Base-by-base conservation (phyloP, 1,284 basidiomycete species). In the Heimioporus retisporus region DNA sequence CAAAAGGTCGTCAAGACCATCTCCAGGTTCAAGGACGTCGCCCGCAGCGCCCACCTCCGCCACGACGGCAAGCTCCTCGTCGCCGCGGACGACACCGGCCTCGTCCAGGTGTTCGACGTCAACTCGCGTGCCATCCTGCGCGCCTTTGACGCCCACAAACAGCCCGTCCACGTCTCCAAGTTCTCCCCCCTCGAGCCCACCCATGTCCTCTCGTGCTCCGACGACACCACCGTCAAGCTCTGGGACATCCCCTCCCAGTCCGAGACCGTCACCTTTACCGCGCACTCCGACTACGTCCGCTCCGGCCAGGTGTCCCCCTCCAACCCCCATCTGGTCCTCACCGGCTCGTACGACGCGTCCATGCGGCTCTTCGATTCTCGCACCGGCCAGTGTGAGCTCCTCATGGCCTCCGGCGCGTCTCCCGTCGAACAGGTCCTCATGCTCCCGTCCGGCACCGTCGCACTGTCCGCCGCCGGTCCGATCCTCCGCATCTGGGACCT, bases 61-160 rank as follows among this genome's bases (percentile, higher is more conserved):
- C 88, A 87, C 61, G 98, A 99, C 80, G 98, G 97, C 35, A 98
- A 97, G 78, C 87, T 99, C 50, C 89, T 99, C 40, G 93, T 98
- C 1, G 97, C 97, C 0, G 97, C 96, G 64, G 96, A 98, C 75
- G 97, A 99, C 79, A 93, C 92, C 68, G 98, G 97, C 14, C 80
- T 97, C 18, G 90, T 99, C 31, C 98, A 99, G 85, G 95, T 99
- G 28, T 99, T 99, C 76, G 98, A 99, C 80, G 90, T 99, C 65
- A 95, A 92, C 73, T 97, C 95, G 31, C 88, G 98, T 59, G 97
- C 97, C 16, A 96, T 99, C 71, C 86, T 99, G 68, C 90, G 98
- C 62, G 95, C 96, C 0, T 87, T 99, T 68, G 93, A 96, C 72
- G 92, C 93, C 2, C 97, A 99, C 80, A 95, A 96, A 74, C 96